Evolutionary conservation across 2,329 filamentous ascomycete species (phyloP).

Genomic region (Ophiostoma piceae): DNA sequence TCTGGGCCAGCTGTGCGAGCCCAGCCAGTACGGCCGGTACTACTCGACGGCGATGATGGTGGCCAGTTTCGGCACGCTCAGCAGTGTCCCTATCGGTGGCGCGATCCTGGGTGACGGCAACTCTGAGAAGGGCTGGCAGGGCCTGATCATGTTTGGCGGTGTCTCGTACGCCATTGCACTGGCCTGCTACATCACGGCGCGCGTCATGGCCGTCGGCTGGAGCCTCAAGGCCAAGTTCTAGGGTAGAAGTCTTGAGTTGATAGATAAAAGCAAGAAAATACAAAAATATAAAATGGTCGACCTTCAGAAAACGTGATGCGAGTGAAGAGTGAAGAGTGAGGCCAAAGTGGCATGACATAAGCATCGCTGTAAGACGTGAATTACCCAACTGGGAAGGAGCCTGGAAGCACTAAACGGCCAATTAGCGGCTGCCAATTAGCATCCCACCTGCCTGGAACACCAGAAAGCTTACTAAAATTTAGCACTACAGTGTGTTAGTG

Average conservation of each 20-base stretch:
- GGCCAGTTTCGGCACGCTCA: conserved; percentile 63
- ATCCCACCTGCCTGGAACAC: neutral
- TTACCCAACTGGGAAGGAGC: conserved; percentile 3
- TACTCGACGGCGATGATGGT: conserved; percentile 74
- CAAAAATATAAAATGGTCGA: neutral
- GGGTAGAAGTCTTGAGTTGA: neutral
- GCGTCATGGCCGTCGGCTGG: conserved; percentile 38
- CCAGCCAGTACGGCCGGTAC: conserved; percentile 61
- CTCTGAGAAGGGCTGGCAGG: conserved; percentile 35
- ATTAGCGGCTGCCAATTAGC: conserved; percentile 19
- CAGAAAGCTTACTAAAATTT: conserved; percentile 18
- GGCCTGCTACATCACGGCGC: conserved; percentile 34
- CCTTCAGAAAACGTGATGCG: no score
- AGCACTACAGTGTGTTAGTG: conserved; percentile 8
- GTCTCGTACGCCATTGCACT: conserved; percentile 35
- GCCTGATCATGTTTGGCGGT: conserved; percentile 39
- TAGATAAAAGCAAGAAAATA: neutral
- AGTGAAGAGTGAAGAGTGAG: neutral
- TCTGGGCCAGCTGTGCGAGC: conserved; percentile 72
- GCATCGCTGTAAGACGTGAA: neutral
- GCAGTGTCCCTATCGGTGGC: conserved; percentile 44
- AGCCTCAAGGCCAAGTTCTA: conserved; percentile 31
- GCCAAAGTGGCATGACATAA: conserved; percentile 1
- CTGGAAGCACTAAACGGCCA: conserved; percentile 13
- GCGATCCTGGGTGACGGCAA: conserved; percentile 34